Evolutionary conservation across 768 basidiomycete species (phyloP), one percentile per base, ranked within the genome.

Genomic region (Lyophyllum shimeji): DNA sequence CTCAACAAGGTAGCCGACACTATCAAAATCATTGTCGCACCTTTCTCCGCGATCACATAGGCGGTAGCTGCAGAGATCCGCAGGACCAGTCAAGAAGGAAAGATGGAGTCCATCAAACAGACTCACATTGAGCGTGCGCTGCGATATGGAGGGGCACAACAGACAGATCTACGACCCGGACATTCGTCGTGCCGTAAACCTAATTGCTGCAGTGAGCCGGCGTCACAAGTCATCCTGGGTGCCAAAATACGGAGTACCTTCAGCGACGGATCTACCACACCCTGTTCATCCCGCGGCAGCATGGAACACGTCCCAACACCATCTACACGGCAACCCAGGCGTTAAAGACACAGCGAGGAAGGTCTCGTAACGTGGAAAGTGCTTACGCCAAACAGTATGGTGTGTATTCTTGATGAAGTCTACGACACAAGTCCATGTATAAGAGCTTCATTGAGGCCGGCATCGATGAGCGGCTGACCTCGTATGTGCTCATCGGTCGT

Each of bases 181-280:
- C 52, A 57, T 84, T 84, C 45, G 64, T 72, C 2, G 83, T 83
- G 1, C 82, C 83, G 58, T 85, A 84, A 0, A 85, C 83, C 76
- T 78, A 33, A 21, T 25, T 13, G 20, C 21, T 44, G 8, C 20
- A 11, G 79, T 20, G 18, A 6, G 7, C 6, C 4, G 47, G 7
- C 1, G 4, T n/a, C 15, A 17, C 3, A 15, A 20, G 24, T 24
- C 18, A 25, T 42, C 34, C 12, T 17, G 34, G 11, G 15, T 2
- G 15, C 5, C 20, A 7, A 5, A 7, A 2, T 25, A 6, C 3
- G 0, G 27, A 58, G 18, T 27, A 76, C 80, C 69, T 78, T 80
- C 4, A 82, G 65, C 15, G 70, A 49, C 18, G 74, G 65, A 53
- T 82, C 76, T 2, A 85, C 83, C 5, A 85, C 82, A 23, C 83